Evolutionary conservation across 768 basidiomycete species (phyloP).

Genomic region (Lactarius quietus): DNA sequence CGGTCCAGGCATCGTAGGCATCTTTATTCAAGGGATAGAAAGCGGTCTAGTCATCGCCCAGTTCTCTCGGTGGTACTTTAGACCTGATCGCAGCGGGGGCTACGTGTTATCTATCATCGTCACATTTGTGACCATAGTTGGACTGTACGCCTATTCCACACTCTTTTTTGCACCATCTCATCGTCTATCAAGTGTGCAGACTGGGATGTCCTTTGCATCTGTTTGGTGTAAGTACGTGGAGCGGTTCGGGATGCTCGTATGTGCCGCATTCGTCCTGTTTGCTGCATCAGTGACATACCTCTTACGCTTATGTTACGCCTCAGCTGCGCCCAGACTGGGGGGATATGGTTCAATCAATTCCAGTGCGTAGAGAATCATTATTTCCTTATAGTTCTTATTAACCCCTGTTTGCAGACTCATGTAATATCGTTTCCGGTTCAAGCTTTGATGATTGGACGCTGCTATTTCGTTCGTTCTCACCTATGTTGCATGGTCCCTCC

Average conservation of each 20-base stretch:
- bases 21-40: constrained; percentile 5
- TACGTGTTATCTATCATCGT: not conserved
- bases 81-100: not conserved
- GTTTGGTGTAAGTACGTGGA: constrained; percentile 7
- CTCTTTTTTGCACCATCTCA: not conserved
- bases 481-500: not conserved
- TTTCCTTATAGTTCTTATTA: not conserved
- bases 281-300: not conserved
- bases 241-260: not conserved
- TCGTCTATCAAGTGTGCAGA: constrained; percentile 4
- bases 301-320: not conserved
- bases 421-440: constrained; percentile 11
- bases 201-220: constrained; percentile 6
- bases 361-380: not conserved
- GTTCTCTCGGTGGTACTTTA: constrained; percentile 12
- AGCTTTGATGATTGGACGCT: constrained; percentile 13
- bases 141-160: constrained; percentile 5
- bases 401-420: not conserved
- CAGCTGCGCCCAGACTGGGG: not conserved
- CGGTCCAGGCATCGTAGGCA: constrained; percentile 2
- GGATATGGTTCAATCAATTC: not conserved
- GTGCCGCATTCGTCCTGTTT: not conserved
- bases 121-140: constrained; percentile 6
- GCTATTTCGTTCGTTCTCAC: constrained; percentile 13
- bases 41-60: constrained; percentile 13